Percentiles rank a stretch among this genome's conserved stretches.
phyloP scores from a whole-genome alignment of 495 filamentous ascomycete species.

The Talaromyces borbonicus region DNA sequence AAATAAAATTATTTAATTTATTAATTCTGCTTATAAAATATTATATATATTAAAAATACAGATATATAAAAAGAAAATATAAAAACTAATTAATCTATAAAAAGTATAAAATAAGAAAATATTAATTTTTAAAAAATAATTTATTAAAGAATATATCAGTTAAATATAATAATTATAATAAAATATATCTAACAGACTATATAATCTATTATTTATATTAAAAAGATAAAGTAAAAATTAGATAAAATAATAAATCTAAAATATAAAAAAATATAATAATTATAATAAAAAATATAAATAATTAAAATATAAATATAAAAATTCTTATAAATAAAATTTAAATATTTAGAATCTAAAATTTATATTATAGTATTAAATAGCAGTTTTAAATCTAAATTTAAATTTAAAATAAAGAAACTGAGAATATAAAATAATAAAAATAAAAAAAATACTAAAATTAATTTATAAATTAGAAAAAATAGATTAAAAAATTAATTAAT shows the following conservation, averaged over 20 bases:
- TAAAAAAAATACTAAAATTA: not conserved
- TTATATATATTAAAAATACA: not conserved
- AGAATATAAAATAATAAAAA: not conserved
- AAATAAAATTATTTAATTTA: not conserved
- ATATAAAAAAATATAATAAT: not conserved
- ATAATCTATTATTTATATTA: not conserved
- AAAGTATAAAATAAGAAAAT: not conserved
- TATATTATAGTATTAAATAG: not conserved
- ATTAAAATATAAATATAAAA: not conserved
- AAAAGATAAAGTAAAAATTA: not conserved
- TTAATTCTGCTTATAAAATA: not conserved
- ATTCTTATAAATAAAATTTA: slow-evolving; percentile 2
- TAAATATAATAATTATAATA: not conserved
- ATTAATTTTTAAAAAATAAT: not conserved
- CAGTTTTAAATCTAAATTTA: not conserved
- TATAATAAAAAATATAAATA: not conserved
- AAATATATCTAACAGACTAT: not conserved
- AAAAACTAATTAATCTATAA: not conserved
- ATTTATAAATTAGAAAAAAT: not conserved
- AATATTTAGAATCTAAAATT: not conserved
- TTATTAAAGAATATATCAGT: not conserved
- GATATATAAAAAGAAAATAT: not conserved
- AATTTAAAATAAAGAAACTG: not conserved
- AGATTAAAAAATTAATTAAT: too few species aligned
- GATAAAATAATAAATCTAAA: not conserved